Percentiles rank a stretch among this genome's conserved stretches.
These are phyloP conservation scores for Euphorbia pulcherrima DNA, from an alignment of 345 rosid species.

Conservation along the genomic window DNA sequence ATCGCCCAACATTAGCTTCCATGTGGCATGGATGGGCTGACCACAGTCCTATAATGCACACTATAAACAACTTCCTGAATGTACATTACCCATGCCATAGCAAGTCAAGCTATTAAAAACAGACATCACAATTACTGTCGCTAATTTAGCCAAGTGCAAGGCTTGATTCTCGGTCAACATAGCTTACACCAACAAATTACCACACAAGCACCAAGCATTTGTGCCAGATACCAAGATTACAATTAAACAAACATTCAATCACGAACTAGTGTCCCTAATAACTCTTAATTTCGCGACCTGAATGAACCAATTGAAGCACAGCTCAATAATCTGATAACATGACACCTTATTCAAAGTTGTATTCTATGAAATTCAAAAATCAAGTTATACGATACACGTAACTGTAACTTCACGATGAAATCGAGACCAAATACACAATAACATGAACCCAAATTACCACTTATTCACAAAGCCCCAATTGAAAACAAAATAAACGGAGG, in stretches of 20 bases:
- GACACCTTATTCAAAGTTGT: neutral
- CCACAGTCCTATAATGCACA: neutral
- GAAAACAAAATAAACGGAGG: too few species aligned
- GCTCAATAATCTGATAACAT: neutral
- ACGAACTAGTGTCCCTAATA: neutral
- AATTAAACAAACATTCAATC: neutral
- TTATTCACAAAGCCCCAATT: too few species aligned
- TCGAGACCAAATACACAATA: neutral
- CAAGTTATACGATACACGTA: neutral
- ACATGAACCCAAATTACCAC: slow-evolving; percentile 14
- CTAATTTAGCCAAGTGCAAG: neutral
- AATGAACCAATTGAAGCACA: neutral
- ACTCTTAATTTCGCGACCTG: neutral
- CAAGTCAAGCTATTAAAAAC: neutral
- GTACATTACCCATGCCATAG: neutral
- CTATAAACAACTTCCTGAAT: neutral
- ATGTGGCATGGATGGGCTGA: too few species aligned
- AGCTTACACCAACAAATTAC: neutral
- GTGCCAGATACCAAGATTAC: neutral
- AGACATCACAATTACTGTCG: neutral
- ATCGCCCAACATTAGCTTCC: too few species aligned
- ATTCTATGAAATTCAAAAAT: slow-evolving; percentile 3
- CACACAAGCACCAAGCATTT: neutral
- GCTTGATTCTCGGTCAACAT: neutral
- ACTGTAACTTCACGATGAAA: neutral